Conservation (phyloP, 2,329 filamentous ascomycete genomes). For the Botrytis aclada region DNA sequence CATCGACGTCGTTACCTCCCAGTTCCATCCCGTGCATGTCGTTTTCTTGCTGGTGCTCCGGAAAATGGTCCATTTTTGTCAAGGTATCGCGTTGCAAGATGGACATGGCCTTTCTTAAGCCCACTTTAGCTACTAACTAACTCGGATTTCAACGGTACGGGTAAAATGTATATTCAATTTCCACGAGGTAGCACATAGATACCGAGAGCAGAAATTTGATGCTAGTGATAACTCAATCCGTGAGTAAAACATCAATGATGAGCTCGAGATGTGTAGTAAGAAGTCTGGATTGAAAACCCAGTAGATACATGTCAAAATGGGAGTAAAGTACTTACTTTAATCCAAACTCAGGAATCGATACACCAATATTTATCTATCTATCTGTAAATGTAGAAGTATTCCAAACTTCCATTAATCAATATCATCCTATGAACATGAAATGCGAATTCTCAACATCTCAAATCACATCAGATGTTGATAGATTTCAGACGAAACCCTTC, state of each 20-base stretch:
- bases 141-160: background rate
- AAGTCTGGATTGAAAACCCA: background rate
- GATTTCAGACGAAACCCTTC: background rate
- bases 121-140: background rate
- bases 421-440: background rate
- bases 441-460: background rate
- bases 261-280: background rate
- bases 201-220: background rate
- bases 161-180: background rate
- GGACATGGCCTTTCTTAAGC: fast-evolving
- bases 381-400: background rate
- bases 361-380: no score
- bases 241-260: background rate
- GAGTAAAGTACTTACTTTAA: background rate
- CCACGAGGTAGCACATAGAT: background rate
- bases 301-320: background rate
- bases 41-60: fast-evolving
- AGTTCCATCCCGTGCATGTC: background rate
- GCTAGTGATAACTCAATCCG: background rate
- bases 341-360: background rate
- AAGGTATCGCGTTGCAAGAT: background rate
- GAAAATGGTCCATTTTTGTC: fast-evolving
- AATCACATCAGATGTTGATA: background rate
- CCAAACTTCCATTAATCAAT: background rate
- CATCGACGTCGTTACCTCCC: background rate